phyloP scores from a whole-genome alignment of 805 yeast genomes.

The Cyberlindnera galapagoensis region DNA sequence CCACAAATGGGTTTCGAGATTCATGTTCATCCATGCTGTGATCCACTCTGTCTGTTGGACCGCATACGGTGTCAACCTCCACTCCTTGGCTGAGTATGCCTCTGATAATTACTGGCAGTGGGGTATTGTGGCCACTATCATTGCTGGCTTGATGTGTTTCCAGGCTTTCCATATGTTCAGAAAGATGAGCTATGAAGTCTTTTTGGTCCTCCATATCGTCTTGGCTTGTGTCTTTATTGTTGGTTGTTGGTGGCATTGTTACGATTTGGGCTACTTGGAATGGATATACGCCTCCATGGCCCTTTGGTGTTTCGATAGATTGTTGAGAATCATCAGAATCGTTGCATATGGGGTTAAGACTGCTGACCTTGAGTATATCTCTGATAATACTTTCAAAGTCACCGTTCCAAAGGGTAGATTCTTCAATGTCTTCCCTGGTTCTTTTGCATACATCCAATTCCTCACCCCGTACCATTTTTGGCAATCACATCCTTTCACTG shows the following conservation, averaged over 20 bases:
- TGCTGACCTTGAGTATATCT: constrained; percentile 17
- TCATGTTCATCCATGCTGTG: constrained; percentile 24
- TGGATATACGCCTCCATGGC: constrained; percentile 36
- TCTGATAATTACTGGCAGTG: constrained; percentile 15
- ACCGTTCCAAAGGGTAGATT: constrained; percentile 33
- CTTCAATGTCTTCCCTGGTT: constrained; percentile 50
- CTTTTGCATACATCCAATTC: constrained; percentile 52
- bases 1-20: constrained; percentile 60
- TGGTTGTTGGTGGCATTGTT: constrained; percentile 55
- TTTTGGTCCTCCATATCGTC: constrained; percentile 50
- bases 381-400: constrained; percentile 43
- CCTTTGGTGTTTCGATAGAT: constrained; percentile 33
- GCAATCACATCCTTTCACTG: constrained; percentile 74
- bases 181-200: constrained; percentile 49
- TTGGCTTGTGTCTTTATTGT: constrained; percentile 47
- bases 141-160: constrained; percentile 37
- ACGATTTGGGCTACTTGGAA: constrained; percentile 44
- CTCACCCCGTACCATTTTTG: constrained; percentile 45
- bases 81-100: constrained; percentile 8
- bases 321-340: constrained; percentile 37
- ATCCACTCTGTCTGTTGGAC: constrained; percentile 14
- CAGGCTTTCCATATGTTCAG: constrained; percentile 49
- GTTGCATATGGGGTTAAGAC: constrained; percentile 15
- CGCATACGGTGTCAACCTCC: constrained; percentile 18
- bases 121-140: constrained; percentile 40